phyloP scores from a whole-genome alignment of 148 eudicot species.

The Cornus suecica region DNA sequence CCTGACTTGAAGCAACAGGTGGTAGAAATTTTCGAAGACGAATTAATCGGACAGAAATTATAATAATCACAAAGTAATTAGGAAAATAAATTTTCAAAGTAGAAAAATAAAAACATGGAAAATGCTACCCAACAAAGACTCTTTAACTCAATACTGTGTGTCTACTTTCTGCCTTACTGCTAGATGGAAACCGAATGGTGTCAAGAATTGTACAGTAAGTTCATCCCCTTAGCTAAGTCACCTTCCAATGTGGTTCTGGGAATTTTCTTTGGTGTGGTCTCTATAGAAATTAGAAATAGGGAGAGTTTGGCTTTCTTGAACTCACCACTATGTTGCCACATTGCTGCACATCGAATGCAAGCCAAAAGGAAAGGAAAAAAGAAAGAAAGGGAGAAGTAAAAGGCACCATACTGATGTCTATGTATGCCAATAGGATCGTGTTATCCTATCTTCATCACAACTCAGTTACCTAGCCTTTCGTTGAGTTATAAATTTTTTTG shows the following conservation, averaged over 20 bases:
- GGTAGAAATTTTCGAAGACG: no score
- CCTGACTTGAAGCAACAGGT: not conserved
- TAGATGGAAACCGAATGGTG: not conserved
- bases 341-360: not conserved
- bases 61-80: not conserved
- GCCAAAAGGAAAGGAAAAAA: conserved; percentile 1
- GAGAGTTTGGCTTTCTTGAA: not conserved
- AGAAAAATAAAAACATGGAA: not conserved
- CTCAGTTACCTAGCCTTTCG: no score
- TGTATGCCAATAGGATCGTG: not conserved
- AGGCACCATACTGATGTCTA: not conserved
- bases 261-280: not conserved
- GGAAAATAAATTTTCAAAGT: no score
- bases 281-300: not conserved
- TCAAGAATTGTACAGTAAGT: not conserved
- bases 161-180: not conserved
- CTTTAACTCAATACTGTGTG: not conserved
- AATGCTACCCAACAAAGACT: not conserved
- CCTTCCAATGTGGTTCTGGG: not conserved
- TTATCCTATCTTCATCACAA: not conserved
- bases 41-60: not conserved
- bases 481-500: not conserved
- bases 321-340: not conserved
- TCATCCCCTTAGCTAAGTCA: not conserved
- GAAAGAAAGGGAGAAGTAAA: no score